Conservation (phyloP, 2,329 filamentous ascomycete species). For the Pyrenophora teres region DNA sequence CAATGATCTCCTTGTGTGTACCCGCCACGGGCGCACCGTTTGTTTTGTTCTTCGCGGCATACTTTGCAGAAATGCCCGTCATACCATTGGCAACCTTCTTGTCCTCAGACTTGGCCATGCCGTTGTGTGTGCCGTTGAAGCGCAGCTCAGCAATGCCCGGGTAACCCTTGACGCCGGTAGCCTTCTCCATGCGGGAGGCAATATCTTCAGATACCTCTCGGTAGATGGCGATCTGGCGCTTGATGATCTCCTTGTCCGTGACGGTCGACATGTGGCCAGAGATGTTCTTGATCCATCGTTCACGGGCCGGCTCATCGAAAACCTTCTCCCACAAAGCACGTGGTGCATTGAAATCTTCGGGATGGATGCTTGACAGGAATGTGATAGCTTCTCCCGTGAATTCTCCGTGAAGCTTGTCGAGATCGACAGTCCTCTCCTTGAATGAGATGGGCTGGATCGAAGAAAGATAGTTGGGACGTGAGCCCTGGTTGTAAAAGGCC, state of each 20-base stretch:
- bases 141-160: slow-evolving; percentile 59
- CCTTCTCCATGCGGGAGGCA: slow-evolving; percentile 64
- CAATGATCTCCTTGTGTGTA: slow-evolving; percentile 40
- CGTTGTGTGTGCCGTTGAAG: slow-evolving; percentile 67
- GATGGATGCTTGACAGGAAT: slow-evolving; percentile 58
- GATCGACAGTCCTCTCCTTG: slow-evolving; percentile 52
- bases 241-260: slow-evolving; percentile 63
- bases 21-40: slow-evolving; percentile 57
- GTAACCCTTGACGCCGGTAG: slow-evolving; percentile 65
- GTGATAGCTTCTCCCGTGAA: slow-evolving; percentile 56
- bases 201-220: slow-evolving; percentile 65
- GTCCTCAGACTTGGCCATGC: slow-evolving; percentile 58
- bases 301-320: slow-evolving; percentile 61
- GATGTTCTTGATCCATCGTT: slow-evolving; percentile 65
- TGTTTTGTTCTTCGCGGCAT: slow-evolving; percentile 41
- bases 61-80: slow-evolving; percentile 16
- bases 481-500: slow-evolving; percentile 69
- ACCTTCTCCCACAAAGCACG: slow-evolving; percentile 65
- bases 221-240: slow-evolving; percentile 69
- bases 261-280: slow-evolving; percentile 66
- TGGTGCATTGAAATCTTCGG: slow-evolving; percentile 61
- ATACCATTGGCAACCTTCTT: slow-evolving; percentile 59
- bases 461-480: slow-evolving; percentile 61
- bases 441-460: slow-evolving; percentile 59
- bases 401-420: slow-evolving; percentile 57